phyloP scores from a whole-genome alignment of 169 alveolate genomes.

The Plasmodium gallinaceum region DNA sequence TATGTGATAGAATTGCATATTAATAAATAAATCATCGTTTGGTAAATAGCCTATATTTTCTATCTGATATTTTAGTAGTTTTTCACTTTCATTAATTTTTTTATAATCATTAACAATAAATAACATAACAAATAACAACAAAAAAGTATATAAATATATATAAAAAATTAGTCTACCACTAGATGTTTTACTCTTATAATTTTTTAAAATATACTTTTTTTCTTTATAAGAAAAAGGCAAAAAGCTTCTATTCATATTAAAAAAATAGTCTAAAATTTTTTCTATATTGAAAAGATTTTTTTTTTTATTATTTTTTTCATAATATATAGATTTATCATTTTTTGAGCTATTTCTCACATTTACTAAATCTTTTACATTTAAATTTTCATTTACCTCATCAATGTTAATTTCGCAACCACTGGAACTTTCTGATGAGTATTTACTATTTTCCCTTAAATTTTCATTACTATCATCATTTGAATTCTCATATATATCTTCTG shows the following conservation, averaged over 20 bases:
- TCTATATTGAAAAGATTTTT: constrained; percentile 46
- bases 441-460: background rate
- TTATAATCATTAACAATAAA: constrained; percentile 49
- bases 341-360: constrained; percentile 7
- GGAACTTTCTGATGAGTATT: constrained; percentile 11
- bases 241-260: constrained; percentile 19
- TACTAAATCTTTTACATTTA: constrained; percentile 46
- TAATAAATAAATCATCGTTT: background rate
- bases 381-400: background rate
- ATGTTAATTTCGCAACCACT: constrained; percentile 28
- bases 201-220: constrained; percentile 50
- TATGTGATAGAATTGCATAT: constrained; percentile 33
- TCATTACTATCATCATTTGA: constrained; percentile 11
- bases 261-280: constrained; percentile 39
- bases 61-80: constrained; percentile 51
- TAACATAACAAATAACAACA: constrained; percentile 33
- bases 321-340: constrained; percentile 6
- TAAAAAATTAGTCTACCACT: constrained; percentile 10
- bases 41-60: constrained; percentile 46
- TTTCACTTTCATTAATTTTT: constrained; percentile 37
- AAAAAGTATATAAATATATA: constrained; percentile 22
- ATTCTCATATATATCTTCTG: constrained; percentile 8
- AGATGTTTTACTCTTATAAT: constrained; percentile 36
- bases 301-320: background rate
- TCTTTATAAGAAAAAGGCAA: constrained; percentile 66